Base-by-base conservation (phyloP, 148 eudicot genomes). In the Rhododendron mucronatum region DNA sequence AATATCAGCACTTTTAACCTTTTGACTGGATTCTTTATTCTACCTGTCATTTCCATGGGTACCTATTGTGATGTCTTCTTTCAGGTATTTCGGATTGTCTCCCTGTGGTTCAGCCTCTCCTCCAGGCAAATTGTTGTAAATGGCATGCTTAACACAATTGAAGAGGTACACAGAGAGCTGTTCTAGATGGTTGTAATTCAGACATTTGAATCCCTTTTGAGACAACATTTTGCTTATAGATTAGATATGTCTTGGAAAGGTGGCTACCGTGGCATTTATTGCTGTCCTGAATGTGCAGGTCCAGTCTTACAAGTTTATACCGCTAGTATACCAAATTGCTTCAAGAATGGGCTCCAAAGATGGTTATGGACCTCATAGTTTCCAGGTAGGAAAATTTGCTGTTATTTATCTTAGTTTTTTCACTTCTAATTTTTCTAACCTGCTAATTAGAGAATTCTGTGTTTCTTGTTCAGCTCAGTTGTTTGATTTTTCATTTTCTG, bases 51-150 rank as follows among this genome's bases (percentile, higher is more conserved):
- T 80, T 3, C 75, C 26, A 53, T 26, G 69, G 51, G 53, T 61
- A 53, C 47, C 57, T 44, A 33, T 85, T 41, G 81, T 39, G 47
- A 37, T 35, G 82, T 84, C 73, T 89, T 26, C 35, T 76, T 86
- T 87, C 95, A 97, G 99, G 99, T 97, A 67, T 97, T 97, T 91
- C 98, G 99, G 80, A 98, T 97, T 87, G 92, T 97, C 91, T 97
- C 99, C 63, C 90, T 97, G 88, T 97, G 99, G 99, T 97, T 97
- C 87, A 89, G 92, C 86, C 94, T 97, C 87, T 94, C 96, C 55
- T 91, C 91, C 69, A 91, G 93, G 88, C 93, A 90, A 90, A 91
- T 93, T 87, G 98, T 94, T 81, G 92, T 95, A 83, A 86, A 89
- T 87, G 90, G 92, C 89, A 97, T 97, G 98, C 90, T 90, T 76